Evolutionary conservation across 2,329 filamentous ascomycete genomes (phyloP), one percentile per base, ranked within the genome.

Genomic region (Pseudogymnoascus pannorum): DNA sequence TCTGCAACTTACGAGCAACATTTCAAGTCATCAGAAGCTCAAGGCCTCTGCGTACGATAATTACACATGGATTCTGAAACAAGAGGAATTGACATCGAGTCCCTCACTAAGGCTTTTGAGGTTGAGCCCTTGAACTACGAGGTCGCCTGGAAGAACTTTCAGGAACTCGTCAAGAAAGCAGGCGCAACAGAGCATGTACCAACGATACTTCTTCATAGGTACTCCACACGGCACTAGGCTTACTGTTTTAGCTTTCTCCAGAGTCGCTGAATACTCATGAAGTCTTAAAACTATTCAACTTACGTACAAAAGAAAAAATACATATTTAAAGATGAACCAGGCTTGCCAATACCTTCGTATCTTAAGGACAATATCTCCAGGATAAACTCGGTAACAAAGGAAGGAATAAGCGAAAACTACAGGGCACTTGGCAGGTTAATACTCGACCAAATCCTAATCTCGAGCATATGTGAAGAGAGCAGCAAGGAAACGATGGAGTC

Each of bases 381-480:
- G 20, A 40, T 61, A 4, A 29, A n/a, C 22, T n/a, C 14, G 5
- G 48, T 61, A 40, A 61, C 60, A n/a, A 61, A 61, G 31, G 5
- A 11, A 11, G 48, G 40, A 26, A 11, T 11, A n/a, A 9, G 36
- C 1, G 16, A 8, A 20, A 58, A 35, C n/a, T 18, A 61, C 20
- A 51, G 57, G 14, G 60, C 60, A 20, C 36, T 58, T 26, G 58
- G 14, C 36, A 44, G 60, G 22, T 58, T 16, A 11, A 26, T 57
- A 24, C 31, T 58, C 16, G 44, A 61, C 57, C 60, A 61, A 38
- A 58, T 61, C 20, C 26, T 61, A 4, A 61, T 61, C 8, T n/a
- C 12, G 18, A 14, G 5, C 24, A 24, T 61, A 16, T 61, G 58
- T 26, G 60, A 57, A 36, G 60, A 61, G 31, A 18, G 48, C n/a